These are phyloP conservation scores for Schoenoplectus tabernaemontani DNA, from an alignment of 202 grass and related monocot genomes.

Conservation along the genomic window DNA sequence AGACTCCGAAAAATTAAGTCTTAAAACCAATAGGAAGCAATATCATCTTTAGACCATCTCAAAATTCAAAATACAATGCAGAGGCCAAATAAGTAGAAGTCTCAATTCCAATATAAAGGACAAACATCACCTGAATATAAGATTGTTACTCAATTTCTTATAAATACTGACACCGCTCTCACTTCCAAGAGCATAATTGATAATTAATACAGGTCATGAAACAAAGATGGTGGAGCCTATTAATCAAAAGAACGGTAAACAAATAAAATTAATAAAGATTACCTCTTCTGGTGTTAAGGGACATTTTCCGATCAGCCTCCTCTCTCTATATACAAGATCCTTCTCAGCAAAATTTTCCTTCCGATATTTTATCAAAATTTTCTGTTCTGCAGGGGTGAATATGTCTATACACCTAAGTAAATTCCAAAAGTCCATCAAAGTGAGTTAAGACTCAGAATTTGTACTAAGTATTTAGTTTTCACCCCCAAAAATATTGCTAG, in stretches of 20 bases:
- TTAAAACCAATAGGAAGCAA: background rate
- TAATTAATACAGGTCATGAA: background rate
- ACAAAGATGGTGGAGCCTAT: background rate
- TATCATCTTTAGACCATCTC: background rate
- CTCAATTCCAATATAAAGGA: background rate
- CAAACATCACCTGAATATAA: background rate
- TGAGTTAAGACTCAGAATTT: background rate
- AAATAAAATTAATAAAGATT: background rate
- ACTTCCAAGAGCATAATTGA: background rate
- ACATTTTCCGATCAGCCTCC: constrained; percentile 70
- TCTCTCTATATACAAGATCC: constrained; percentile 57
- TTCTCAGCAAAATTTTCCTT: constrained; percentile 64
- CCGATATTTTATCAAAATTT: constrained; percentile 75
- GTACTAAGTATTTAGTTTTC: background rate
- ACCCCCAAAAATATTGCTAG: background rate
- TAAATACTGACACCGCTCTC: background rate
- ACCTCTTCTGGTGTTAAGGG: constrained; percentile 99
- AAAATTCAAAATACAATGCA: background rate
- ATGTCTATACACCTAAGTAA: constrained; percentile 72
- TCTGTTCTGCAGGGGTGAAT: constrained; percentile 68
- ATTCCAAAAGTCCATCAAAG: constrained; percentile 2
- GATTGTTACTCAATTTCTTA: background rate
- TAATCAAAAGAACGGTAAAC: background rate
- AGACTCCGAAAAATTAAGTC: background rate
- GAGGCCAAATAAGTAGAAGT: too few species aligned